Evolutionary conservation across 805 yeast genomes (phyloP).

Genomic region (Candida ortonii): DNA sequence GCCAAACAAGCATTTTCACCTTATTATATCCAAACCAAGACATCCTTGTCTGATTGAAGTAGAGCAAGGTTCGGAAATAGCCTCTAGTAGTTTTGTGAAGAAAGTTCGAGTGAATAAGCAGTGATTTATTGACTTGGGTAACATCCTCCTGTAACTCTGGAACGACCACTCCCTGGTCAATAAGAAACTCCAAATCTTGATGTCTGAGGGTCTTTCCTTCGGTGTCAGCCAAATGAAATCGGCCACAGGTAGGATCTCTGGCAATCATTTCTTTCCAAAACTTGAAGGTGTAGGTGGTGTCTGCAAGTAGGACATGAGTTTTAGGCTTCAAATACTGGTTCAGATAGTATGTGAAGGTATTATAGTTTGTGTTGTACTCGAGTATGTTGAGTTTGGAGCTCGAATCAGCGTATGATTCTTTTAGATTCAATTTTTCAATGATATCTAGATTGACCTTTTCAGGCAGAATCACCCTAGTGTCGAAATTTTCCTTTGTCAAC

Average conservation of each 20-base stretch:
- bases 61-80: conserved; percentile 39
- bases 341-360: conserved; percentile 61
- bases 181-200: conserved; percentile 27
- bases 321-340: conserved; percentile 58
- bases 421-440: conserved; percentile 46
- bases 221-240: conserved; percentile 16
- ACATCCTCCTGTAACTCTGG: conserved; percentile 28
- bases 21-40: conserved; percentile 41
- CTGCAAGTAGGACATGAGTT: conserved; percentile 54
- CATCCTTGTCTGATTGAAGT: conserved; percentile 29
- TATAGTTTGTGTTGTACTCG: conserved; percentile 60
- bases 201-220: conserved; percentile 19
- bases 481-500: conserved; percentile 8
- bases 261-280: conserved; percentile 24
- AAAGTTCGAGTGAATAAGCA: conserved; percentile 31
- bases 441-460: conserved; percentile 29
- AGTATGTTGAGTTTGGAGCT: conserved; percentile 44
- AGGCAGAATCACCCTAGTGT: conserved; percentile 13
- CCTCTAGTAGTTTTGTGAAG: conserved; percentile 54
- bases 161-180: conserved; percentile 41
- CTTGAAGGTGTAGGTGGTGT: conserved; percentile 14
- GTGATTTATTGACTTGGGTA: conserved; percentile 25
- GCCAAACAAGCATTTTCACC: conserved; percentile 71
- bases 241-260: conserved; percentile 15
- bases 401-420: conserved; percentile 34